A percentile compares a stretch with the other conserved stretches of the same genome.
phyloP scores from a whole-genome alignment of 31 red algal genomes.

The Porphyra umbilicalis region DNA sequence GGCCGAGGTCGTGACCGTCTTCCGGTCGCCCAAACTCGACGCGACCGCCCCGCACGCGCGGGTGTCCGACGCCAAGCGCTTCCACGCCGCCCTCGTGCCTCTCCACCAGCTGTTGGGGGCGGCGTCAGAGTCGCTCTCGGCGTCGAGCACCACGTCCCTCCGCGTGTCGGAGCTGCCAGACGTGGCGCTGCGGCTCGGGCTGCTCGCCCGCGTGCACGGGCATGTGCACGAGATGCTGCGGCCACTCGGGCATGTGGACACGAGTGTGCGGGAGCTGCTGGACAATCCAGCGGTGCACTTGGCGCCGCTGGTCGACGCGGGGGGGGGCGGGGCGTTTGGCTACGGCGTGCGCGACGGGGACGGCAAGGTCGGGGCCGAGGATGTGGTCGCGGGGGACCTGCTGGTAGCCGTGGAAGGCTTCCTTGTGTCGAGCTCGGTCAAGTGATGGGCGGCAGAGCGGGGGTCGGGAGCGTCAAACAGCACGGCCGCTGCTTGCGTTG shows the following conservation, averaged over 20 bases:
- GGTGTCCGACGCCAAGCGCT: neutral
- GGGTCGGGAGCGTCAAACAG: neutral
- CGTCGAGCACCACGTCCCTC: neutral
- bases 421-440: neutral
- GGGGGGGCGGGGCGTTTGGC: neutral
- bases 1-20: neutral
- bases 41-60: neutral
- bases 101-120: neutral
- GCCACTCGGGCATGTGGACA: neutral
- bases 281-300: neutral
- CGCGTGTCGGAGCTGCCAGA: neutral
- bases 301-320: neutral
- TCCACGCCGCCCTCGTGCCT: neutral
- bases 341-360: neutral
- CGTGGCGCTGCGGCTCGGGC: neutral
- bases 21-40: neutral
- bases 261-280: neutral
- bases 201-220: neutral
- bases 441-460: neutral
- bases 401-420: neutral
- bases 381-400: neutral
- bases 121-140: neutral
- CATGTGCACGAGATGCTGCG: neutral
- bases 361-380: neutral
- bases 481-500: too few species aligned